Evolutionary conservation across 2,329 filamentous ascomycete genomes (phyloP).

Genomic region (Beauveria brongniartii): DNA sequence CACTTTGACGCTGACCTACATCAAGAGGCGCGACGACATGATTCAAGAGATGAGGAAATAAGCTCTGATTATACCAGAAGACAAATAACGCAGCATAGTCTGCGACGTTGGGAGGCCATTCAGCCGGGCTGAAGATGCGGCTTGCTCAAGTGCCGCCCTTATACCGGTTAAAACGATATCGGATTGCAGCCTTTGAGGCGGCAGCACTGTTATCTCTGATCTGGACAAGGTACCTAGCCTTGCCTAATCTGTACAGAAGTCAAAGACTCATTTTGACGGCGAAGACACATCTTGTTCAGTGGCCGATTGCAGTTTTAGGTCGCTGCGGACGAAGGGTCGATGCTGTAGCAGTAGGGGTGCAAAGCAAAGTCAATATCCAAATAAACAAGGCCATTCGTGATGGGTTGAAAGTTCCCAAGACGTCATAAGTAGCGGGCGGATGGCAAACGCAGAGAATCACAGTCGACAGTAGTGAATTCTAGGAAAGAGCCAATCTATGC

Average conservation of each 20-base stretch:
- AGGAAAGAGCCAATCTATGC: neutral
- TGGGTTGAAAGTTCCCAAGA: neutral
- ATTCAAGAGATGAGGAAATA: neutral
- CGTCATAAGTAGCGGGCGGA: neutral
- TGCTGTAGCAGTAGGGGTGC: neutral
- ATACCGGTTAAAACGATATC: constrained; percentile 7
- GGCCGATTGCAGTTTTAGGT: neutral
- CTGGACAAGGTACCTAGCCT: too few species aligned
- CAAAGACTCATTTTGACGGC: neutral
- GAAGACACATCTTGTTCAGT: neutral
- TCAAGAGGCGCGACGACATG: neutral
- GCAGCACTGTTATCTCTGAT: too few species aligned
- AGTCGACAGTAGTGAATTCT: neutral
- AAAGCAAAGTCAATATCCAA: neutral
- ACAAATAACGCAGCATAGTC: neutral
- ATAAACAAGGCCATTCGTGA: neutral
- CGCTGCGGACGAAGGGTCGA: neutral
- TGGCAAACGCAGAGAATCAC: neutral
- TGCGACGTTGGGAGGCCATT: neutral
- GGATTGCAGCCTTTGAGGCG: neutral
- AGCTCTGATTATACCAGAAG: too few species aligned
- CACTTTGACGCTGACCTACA: neutral
- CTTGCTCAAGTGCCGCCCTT: neutral
- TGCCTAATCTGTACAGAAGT: neutral
- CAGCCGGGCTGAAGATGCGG: constrained; percentile 1